Percentiles rank a stretch among this genome's conserved stretches.
Evolutionary conservation across 2,329 filamentous ascomycete genomes (phyloP).

Genomic region (Pseudocercospora vitis): DNA sequence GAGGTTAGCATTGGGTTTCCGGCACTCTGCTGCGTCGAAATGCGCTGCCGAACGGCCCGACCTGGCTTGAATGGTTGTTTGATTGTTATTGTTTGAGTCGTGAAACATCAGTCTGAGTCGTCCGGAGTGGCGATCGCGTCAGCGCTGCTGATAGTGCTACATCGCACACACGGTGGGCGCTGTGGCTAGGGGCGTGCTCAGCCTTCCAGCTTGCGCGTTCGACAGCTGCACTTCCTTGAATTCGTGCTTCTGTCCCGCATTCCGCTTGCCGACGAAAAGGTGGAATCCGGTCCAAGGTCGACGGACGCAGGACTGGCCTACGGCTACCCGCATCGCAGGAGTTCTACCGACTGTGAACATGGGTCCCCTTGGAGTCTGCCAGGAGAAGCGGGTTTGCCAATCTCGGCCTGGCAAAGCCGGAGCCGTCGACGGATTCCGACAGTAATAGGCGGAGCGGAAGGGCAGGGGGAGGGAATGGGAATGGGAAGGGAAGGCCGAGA

Average conservation of each 20-base stretch:
- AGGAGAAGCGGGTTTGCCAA: background rate
- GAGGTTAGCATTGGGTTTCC: background rate
- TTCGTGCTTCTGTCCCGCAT: background rate
- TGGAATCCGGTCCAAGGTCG: no score
- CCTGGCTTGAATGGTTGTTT: no score
- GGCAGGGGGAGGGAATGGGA: no score
- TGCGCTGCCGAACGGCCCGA: background rate
- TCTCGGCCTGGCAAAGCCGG: background rate
- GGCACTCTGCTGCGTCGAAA: background rate
- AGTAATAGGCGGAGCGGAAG: no score
- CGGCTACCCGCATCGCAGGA: background rate
- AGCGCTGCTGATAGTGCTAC: no score
- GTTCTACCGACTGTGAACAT: background rate
- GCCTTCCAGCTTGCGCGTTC: background rate
- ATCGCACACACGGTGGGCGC: background rate
- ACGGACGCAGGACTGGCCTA: slow-evolving; percentile 1
- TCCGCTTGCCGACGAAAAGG: background rate
- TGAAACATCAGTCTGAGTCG: background rate
- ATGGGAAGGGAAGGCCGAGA: background rate
- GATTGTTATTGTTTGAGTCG: background rate
- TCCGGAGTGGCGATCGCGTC: background rate
- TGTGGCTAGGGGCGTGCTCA: background rate
- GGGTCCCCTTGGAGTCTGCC: background rate
- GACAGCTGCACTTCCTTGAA: background rate
- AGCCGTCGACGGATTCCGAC: background rate